Conservation (phyloP, 495 filamentous ascomycete species). For the Opeltia flavorubescens region DNA sequence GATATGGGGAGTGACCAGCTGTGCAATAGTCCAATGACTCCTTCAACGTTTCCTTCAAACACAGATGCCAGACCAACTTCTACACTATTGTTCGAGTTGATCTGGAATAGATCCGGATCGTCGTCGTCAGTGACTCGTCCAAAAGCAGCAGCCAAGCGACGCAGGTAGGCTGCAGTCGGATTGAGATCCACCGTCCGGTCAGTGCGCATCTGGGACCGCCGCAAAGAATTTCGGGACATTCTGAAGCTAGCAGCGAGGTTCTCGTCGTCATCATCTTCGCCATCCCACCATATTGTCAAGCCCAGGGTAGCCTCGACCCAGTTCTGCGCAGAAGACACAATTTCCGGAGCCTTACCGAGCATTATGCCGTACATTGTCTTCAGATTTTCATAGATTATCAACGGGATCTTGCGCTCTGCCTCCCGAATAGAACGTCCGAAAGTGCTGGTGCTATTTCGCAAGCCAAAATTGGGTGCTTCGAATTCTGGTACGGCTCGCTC, state of each 20-base stretch:
- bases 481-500: constrained; percentile 24
- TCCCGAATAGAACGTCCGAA: constrained; percentile 52
- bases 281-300: constrained; percentile 79
- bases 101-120: constrained; percentile 39
- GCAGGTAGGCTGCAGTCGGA: constrained; percentile 36
- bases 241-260: constrained; percentile 18
- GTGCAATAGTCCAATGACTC: constrained; percentile 55
- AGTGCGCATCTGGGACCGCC: constrained; percentile 13
- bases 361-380: constrained; percentile 60
- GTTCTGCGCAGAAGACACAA: constrained; percentile 56
- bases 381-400: constrained; percentile 71
- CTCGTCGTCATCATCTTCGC: constrained; percentile 42
- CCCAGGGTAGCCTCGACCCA: constrained; percentile 79
- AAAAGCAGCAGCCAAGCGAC: constrained; percentile 37
- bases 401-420: constrained; percentile 72
- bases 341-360: constrained; percentile 53
- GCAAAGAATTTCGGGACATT: constrained; percentile 20
- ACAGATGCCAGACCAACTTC: constrained; percentile 69
- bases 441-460: constrained; percentile 23
- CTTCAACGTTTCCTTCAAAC: constrained; percentile 63
- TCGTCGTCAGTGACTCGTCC: constrained; percentile 30
- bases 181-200: constrained; percentile 28
- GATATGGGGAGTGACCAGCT: constrained; percentile 66
- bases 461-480: constrained; percentile 40
- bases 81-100: constrained; percentile 55